Evolutionary conservation across 1,284 basidiomycete genomes (phyloP), one percentile per base, ranked within the genome.

Genomic region (Irpex sp.): DNA sequence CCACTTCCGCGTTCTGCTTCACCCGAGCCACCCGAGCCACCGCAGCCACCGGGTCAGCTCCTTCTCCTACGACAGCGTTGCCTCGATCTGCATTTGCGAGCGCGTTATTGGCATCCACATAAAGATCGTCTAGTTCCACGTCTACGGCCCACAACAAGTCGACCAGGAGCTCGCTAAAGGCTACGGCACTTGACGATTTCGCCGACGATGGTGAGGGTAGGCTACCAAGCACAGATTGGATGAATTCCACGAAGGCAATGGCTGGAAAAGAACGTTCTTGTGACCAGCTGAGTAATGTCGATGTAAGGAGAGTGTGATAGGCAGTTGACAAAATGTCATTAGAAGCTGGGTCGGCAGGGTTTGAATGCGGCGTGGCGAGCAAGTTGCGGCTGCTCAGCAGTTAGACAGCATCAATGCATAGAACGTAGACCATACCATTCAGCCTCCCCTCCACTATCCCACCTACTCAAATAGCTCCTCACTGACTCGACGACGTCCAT

Each of bases 91-190:
- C 68, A 19, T 57, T 61, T 52, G 68, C 66, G 15, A 81, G 72
- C 36, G 77, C 71, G 11, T 70, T 68, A 71, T 84, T 89, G 49
- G 82, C 81, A 68, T 91, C 88, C 6, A 73, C 73, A 54, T 88
- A 67, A 49, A 86, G 72, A 68, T 93, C 91, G 64, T 94, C 92
- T 64, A 94, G 74, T 66, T 89, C 85, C 37, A 83, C 79, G 73
- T 94, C 92, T 59, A 91, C 73, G 26, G 89, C 81, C 92, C 92
- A 94, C 51, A 93, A 78, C 68, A 90, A 80, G 71, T 94, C 92
- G 17, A 94, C 82, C 3, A 94, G 76, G 52, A 86, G 72, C 68
- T 93, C 91, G 15, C 86, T 86, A 64, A 92, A 85, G 0, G 79
- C 70, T 0, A 75, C 68, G 11, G 75, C 75, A 65, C 80, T 78